These are phyloP conservation scores for Mycena sp. DNA, from an alignment of 1,284 basidiomycete species.

Conservation along the genomic window DNA sequence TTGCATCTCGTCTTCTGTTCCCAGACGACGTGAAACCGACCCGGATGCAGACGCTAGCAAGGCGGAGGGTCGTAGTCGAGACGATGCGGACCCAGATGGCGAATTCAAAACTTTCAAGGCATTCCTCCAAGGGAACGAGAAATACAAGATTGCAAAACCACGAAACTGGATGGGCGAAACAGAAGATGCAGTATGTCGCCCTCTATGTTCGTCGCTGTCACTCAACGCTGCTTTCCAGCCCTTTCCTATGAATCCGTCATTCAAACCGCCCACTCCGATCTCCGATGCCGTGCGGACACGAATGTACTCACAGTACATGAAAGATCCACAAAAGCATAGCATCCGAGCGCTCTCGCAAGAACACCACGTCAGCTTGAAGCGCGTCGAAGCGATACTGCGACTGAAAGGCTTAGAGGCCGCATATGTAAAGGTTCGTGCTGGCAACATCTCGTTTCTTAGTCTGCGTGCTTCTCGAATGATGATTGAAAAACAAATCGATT, in stretches of 20 bases:
- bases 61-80: constrained; percentile 25
- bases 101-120: too few relatives aligned
- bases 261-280: constrained; percentile 79
- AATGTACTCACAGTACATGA: constrained; percentile 67
- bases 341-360: constrained; percentile 68
- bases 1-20: constrained; percentile 36
- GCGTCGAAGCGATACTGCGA: constrained; percentile 81
- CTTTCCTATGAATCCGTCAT: constrained; percentile 84
- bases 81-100: too few relatives aligned
- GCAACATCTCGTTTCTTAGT: constrained; percentile 19
- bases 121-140: constrained; percentile 2
- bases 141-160: constrained; percentile 14
- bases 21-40: constrained; percentile 5
- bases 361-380: constrained; percentile 75
- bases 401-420: constrained; percentile 79
- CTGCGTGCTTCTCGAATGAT: constrained; percentile 60
- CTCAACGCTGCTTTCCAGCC: constrained; percentile 55
- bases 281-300: constrained; percentile 64
- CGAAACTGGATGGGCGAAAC: background rate
- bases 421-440: constrained; percentile 78
- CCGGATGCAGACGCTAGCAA: background rate
- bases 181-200: background rate
- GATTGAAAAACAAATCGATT: constrained; percentile 78
- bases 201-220: background rate
- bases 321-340: constrained; percentile 63